Base-by-base conservation (phyloP, 331 rosid species). In the Arachis monticola region DNA sequence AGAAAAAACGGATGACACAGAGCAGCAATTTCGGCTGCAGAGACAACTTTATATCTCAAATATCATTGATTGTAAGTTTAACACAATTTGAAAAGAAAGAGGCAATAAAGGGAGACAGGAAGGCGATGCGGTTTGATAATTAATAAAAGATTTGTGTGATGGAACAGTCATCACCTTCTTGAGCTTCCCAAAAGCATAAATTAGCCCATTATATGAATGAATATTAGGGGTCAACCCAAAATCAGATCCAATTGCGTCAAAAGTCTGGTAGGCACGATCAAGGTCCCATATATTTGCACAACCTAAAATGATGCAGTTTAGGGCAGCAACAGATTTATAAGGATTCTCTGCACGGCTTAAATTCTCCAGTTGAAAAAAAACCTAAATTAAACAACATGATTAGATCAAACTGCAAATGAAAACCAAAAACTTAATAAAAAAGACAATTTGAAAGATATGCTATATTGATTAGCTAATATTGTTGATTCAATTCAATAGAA, bases 241-340 rank as follows among this genome's bases (percentile, higher is more conserved):
- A 83, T 82, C 8, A 45, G 98, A 88, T 76, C 85, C 81, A 70
- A 95, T 90, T 27, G 98, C 96, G 75, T 95, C 99, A 73, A 92
- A 95, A 45, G 99, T 95, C 80, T 95, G 98, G 87, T 95, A 95
- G 17, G 99, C 98, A 8, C 99, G 97, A 72, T 95, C 97, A 69
- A 95, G 91, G 84, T 95, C 97, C 92, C 97, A 92, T 80, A 86
- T 87, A 83, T 95, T 95, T 61, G 97, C 98, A 81, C 98, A 95
- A n/a, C 99, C 98, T 81, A 92, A 67, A 69, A 95, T 78, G 77
- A 95, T 30, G 69, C 99, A 95, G 81, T 95, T 95, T 67, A 95
- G 80, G 27, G 99, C 97, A 14, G 92, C 88, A 63, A 95, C 85
- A 42, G 99, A 95, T 87, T 88, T 95, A 88, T 85, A 95, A 10